Evolutionary conservation across 176 grass and related monocot species (phyloP).

Genomic region (Dactylis glomerata): DNA sequence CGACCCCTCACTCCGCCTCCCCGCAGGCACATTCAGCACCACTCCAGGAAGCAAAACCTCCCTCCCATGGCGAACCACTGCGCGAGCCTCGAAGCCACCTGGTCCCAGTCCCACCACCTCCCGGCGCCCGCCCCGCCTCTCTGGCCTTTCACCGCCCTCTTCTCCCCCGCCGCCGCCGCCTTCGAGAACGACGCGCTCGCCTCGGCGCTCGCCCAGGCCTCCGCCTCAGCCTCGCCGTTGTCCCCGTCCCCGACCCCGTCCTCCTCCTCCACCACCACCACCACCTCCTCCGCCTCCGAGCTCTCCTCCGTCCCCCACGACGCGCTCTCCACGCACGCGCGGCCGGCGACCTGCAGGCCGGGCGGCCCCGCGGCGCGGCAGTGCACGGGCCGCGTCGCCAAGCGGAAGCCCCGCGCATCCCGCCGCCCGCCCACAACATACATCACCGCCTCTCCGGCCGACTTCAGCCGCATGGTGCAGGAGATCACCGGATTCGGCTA

Average conservation of each 20-base stretch:
- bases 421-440: conserved; percentile 41
- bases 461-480: conserved; percentile 62
- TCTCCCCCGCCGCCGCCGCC: conserved; percentile 12
- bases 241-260: conserved; percentile 28
- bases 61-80: conserved; percentile 36
- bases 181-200: conserved; percentile 39
- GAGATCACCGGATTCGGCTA: conserved; percentile 41
- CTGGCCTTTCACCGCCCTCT: neutral
- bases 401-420: conserved; percentile 32
- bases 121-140: neutral
- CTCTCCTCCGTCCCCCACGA: neutral
- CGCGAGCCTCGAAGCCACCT: conserved; percentile 32
- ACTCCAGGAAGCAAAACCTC: neutral
- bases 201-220: conserved; percentile 25
- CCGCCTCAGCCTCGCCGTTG: neutral
- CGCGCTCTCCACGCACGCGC: neutral
- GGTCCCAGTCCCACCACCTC: conserved; percentile 9
- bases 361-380: neutral
- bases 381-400: conserved; percentile 24
- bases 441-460: conserved; percentile 40
- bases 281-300: conserved; percentile 33
- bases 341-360: neutral
- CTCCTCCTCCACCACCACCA: conserved; percentile 18
- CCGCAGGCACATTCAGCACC: neutral
- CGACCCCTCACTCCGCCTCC: neutral